Conservation (phyloP, 805 yeast genomes). For the Yamadazyma sp. region DNA sequence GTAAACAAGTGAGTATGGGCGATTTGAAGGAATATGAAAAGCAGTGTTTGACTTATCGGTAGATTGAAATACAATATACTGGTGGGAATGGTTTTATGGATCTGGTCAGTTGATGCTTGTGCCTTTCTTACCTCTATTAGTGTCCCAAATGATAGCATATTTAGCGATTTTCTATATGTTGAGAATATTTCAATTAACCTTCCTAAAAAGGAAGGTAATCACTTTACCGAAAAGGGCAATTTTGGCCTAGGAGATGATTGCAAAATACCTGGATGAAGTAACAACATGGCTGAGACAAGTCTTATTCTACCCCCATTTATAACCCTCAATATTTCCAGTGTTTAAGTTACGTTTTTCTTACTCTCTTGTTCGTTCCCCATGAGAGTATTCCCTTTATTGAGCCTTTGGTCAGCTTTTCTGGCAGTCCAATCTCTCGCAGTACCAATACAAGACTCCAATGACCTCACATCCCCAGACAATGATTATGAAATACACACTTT, state of each 20-base stretch:
- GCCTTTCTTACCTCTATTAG: background rate
- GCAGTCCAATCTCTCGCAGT: constrained; percentile 4
- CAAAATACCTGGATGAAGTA: constrained; percentile 9
- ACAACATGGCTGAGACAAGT: background rate
- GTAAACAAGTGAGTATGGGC: constrained; percentile 6
- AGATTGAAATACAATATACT: too few species aligned
- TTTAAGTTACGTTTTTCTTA: too few species aligned
- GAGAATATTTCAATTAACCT: constrained; percentile 4
- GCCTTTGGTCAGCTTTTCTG: constrained; percentile 5
- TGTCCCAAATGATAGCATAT: background rate
- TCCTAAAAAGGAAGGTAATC: constrained; percentile 10
- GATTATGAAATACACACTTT: background rate
- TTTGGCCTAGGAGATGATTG: constrained; percentile 2
- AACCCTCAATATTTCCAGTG: background rate
- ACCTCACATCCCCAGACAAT: background rate
- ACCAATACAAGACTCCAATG: background rate
- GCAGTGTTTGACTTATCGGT: too few species aligned
- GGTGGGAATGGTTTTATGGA: too few species aligned
- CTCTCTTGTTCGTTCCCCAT: background rate
- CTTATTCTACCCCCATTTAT: constrained; percentile 2
- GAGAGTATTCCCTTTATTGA: constrained; percentile 2
- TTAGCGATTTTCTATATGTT: background rate
- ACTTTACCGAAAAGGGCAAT: constrained; percentile 8
- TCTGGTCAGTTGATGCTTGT: background rate
- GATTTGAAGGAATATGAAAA: background rate